These are phyloP conservation scores for Jamesozyma hellenica DNA, from an alignment of 805 yeast species.

Conservation along the genomic window DNA sequence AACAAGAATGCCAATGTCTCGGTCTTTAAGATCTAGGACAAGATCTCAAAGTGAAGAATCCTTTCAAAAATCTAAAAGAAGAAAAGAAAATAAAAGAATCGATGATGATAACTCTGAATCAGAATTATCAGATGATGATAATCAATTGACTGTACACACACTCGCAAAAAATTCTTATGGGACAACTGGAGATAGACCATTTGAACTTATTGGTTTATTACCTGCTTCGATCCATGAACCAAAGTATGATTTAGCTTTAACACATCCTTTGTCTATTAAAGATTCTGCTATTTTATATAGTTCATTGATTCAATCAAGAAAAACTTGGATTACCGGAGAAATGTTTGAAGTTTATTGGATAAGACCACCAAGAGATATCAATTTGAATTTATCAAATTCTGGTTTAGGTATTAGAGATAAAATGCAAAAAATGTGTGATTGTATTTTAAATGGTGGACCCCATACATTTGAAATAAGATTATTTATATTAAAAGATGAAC, in stretches of 20 bases:
- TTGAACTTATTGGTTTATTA: constrained; percentile 50
- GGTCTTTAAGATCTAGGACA: background rate
- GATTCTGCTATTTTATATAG: constrained; percentile 66
- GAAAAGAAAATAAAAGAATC: background rate
- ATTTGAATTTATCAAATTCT: background rate
- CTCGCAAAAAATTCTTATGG: background rate
- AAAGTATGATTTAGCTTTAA: constrained; percentile 40
- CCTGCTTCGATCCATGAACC: constrained; percentile 63
- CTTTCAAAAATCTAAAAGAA: background rate
- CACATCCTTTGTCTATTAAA: constrained; percentile 55
- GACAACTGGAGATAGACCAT: constrained; percentile 39
- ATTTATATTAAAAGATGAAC: constrained; percentile 78
- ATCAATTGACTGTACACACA: background rate
- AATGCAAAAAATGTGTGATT: constrained; percentile 82
- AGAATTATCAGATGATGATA: background rate
- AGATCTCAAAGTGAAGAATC: background rate
- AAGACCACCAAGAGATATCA: constrained; percentile 33
- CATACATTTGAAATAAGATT: constrained; percentile 69
- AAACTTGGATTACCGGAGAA: constrained; percentile 50
- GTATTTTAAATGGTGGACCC: constrained; percentile 66
- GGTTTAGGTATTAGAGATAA: constrained; percentile 43
- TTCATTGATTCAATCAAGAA: constrained; percentile 65
- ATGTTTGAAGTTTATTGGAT: constrained; percentile 79
- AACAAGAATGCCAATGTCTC: background rate
- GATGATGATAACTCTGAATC: background rate